These are phyloP conservation scores for Periconia sp. DNA, from an alignment of 2,329 filamentous ascomycete genomes.

Conservation along the genomic window DNA sequence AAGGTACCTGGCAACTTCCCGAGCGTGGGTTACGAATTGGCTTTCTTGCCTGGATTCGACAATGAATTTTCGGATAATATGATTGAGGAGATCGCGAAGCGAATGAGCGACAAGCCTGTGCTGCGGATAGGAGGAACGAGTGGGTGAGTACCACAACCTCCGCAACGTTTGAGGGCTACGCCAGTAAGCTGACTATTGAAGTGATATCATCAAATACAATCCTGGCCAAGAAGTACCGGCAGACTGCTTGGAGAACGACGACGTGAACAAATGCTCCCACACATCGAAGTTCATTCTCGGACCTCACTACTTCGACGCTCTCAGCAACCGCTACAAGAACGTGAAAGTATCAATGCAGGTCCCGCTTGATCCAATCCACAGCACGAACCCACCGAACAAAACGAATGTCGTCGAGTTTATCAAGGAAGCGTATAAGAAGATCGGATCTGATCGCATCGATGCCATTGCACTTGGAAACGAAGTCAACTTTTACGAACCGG, in stretches of 20 bases:
- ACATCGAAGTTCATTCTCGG: slow-evolving; percentile 7
- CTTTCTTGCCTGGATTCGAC: slow-evolving; percentile 4
- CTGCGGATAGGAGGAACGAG: slow-evolving; percentile 3
- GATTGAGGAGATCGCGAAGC: background rate
- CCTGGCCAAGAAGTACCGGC: slow-evolving; percentile 1
- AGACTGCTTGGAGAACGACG: slow-evolving; percentile 2
- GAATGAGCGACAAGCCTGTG: slow-evolving; percentile 3
- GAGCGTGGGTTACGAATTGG: slow-evolving; percentile 5
- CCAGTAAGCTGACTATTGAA: background rate
- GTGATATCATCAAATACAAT: slow-evolving; percentile 9
- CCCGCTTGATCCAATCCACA: slow-evolving; percentile 5
- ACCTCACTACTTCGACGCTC: slow-evolving; percentile 4
- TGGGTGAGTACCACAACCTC: slow-evolving; percentile 2
- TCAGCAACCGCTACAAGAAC: slow-evolving; percentile 1
- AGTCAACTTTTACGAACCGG: slow-evolving; percentile 1
- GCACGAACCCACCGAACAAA: slow-evolving; percentile 1
- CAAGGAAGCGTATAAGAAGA: slow-evolving; percentile 2
- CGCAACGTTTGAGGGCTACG: background rate
- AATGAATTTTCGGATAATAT: slow-evolving; percentile 4
- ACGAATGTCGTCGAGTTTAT: slow-evolving; percentile 2
- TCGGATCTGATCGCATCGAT: slow-evolving; percentile 5
- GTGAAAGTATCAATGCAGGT: slow-evolving; percentile 3
- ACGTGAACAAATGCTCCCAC: slow-evolving; percentile 3
- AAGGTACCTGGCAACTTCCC: slow-evolving; percentile 5
- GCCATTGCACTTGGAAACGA: slow-evolving; percentile 9